Conservation (phyloP, 768 basidiomycete genomes). For the Trametes meyenii region DNA sequence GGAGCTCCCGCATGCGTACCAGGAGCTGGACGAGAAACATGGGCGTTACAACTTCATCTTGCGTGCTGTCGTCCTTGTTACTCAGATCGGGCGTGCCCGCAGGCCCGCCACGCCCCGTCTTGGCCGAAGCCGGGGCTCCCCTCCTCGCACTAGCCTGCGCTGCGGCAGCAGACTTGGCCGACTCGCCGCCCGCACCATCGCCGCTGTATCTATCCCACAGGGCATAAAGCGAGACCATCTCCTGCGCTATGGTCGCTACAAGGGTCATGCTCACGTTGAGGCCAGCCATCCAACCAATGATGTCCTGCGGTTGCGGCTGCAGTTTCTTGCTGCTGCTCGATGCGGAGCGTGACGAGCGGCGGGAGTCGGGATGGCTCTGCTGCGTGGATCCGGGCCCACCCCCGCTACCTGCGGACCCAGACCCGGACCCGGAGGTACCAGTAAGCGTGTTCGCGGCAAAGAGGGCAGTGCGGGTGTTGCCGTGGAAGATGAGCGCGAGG, state of each 20-base stretch:
- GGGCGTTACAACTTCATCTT: slow-evolving; percentile 52
- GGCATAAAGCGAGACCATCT: slow-evolving; percentile 87
- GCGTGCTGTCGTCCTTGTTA: slow-evolving; percentile 13
- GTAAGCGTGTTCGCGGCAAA: slow-evolving; percentile 33
- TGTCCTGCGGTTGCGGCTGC: slow-evolving; percentile 52
- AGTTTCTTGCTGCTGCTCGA: slow-evolving; percentile 41
- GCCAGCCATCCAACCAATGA: slow-evolving; percentile 80
- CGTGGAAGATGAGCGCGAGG: slow-evolving; percentile 79
- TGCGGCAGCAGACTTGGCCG: slow-evolving; percentile 5
- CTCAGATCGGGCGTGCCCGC: slow-evolving; percentile 32
- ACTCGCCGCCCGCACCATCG: slow-evolving; percentile 43
- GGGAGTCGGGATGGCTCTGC: slow-evolving; percentile 35
- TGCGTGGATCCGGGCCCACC: background rate
- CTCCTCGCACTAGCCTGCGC: slow-evolving; percentile 28
- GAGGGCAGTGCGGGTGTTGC: slow-evolving; percentile 51
- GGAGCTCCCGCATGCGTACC: slow-evolving; percentile 66
- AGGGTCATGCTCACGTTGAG: slow-evolving; percentile 85
- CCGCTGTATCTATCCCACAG: slow-evolving; percentile 87
- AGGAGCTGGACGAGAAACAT: slow-evolving; percentile 57
- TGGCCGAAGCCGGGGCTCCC: slow-evolving; percentile 26
- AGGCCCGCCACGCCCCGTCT: slow-evolving; percentile 31
- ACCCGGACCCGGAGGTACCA: slow-evolving; percentile 18
- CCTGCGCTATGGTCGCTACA: slow-evolving; percentile 84
- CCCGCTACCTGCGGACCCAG: slow-evolving; percentile 1
- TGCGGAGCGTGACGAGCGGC: slow-evolving; percentile 54